Percentiles rank a stretch among this genome's conserved stretches.
phyloP scores from a whole-genome alignment of 2,329 filamentous ascomycete genomes.

The Exophiala calicioides region DNA sequence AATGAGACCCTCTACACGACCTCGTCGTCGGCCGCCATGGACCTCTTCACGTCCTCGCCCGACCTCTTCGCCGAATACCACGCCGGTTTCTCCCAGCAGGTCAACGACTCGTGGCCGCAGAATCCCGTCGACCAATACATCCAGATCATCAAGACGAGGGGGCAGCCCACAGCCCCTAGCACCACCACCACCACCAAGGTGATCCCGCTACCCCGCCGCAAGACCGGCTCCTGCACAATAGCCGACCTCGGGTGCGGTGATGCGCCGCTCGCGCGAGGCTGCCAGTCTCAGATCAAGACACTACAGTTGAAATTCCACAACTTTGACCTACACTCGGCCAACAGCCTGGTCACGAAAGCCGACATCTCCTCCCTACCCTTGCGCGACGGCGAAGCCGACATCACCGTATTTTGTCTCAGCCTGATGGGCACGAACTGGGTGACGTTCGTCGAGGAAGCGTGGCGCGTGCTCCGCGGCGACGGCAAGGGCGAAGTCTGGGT shows the following conservation, averaged over 20 bases:
- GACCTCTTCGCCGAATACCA: conserved; percentile 97
- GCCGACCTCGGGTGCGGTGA: conserved; percentile 94
- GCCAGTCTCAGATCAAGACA: conserved; percentile 58
- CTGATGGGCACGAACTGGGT: conserved; percentile 99
- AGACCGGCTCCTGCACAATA: conserved; percentile 69
- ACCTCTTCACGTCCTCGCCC: conserved; percentile 78
- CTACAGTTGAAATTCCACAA: conserved; percentile 75
- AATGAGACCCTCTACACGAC: conserved; percentile 96
- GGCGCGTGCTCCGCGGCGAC: conserved; percentile 85
- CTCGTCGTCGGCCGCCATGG: conserved; percentile 78
- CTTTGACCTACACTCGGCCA: conserved; percentile 81
- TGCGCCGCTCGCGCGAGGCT: conserved; percentile 71
- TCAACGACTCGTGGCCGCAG: conserved; percentile 85
- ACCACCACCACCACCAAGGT: neutral
- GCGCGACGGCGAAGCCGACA: conserved; percentile 71
- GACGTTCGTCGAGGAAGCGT: conserved; percentile 93
- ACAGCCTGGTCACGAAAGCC: conserved; percentile 76
- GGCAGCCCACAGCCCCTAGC: conserved; percentile 12
- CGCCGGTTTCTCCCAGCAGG: conserved; percentile 91
- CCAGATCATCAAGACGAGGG: conserved; percentile 67
- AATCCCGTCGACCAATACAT: conserved; percentile 94
- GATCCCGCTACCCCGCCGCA: conserved; percentile 67
- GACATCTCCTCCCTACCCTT: conserved; percentile 86
- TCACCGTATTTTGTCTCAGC: conserved; percentile 92
- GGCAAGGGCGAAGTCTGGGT: conserved; percentile 86